Percentiles rank a stretch among this genome's conserved stretches.
Conservation (phyloP, 2,329 filamentous ascomycete species). For the Pseudogymnoascus sp. region DNA sequence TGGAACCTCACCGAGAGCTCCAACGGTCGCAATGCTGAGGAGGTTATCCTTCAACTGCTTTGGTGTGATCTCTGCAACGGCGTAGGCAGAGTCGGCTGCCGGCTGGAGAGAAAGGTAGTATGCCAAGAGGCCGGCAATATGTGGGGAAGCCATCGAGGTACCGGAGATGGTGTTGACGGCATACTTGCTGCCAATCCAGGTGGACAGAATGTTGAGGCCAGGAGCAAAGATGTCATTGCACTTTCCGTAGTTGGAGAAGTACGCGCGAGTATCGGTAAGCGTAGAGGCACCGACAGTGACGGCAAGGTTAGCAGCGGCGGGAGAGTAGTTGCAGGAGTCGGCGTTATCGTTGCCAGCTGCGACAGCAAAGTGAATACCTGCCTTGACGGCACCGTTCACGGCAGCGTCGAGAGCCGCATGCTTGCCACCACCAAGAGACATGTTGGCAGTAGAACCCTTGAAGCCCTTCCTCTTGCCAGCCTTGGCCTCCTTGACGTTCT, state of each 20-base stretch:
- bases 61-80: slow-evolving; percentile 81
- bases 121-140: slow-evolving; percentile 91
- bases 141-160: slow-evolving; percentile 98
- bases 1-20: slow-evolving; percentile 73
- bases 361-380: slow-evolving; percentile 94
- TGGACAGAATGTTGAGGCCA: slow-evolving; percentile 92
- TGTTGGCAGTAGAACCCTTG: slow-evolving; percentile 99
- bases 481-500: slow-evolving; percentile 72
- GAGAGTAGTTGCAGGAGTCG: slow-evolving; percentile 98
- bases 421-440: slow-evolving; percentile 98
- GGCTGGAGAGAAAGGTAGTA: slow-evolving; percentile 98
- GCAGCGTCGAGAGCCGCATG: slow-evolving; percentile 83
- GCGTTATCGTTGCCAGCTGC: slow-evolving; percentile 98
- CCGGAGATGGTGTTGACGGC: slow-evolving; percentile 98
- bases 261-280: slow-evolving; percentile 88
- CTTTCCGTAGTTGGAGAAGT: slow-evolving; percentile 99
- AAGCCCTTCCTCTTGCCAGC: slow-evolving; percentile 86
- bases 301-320: slow-evolving; percentile 82
- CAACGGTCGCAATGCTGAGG: slow-evolving; percentile 72
- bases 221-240: slow-evolving; percentile 99
- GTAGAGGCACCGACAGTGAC: slow-evolving; percentile 95
- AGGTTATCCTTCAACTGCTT: slow-evolving; percentile 89
- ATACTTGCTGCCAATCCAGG: slow-evolving; percentile 95
- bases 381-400: slow-evolving; percentile 86
- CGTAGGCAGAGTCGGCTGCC: slow-evolving; percentile 78